phyloP scores from a whole-genome alignment of 345 rosid genomes.

The Pugionium dolabratum region DNA sequence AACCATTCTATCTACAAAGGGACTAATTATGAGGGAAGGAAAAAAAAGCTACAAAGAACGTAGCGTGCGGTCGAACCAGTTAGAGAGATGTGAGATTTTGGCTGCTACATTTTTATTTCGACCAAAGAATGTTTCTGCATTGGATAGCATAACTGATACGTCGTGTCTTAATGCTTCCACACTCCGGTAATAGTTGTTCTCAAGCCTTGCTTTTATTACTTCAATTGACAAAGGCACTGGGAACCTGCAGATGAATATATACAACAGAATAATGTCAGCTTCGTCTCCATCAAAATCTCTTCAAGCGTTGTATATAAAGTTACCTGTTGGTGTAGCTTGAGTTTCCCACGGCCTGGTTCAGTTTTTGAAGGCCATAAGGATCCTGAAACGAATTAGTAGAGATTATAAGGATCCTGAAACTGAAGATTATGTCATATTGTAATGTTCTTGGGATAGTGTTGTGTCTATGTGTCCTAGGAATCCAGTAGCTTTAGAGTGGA shows the following conservation, averaged over 20 bases:
- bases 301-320: conserved; percentile 12
- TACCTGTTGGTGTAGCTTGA: conserved; percentile 86
- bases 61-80: conserved; percentile 51
- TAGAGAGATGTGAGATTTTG: conserved; percentile 62
- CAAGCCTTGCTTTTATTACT: conserved; percentile 67
- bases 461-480: conserved; percentile 15
- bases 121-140: conserved; percentile 65
- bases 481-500: background rate
- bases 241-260: conserved; percentile 55
- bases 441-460: conserved; percentile 8
- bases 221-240: conserved; percentile 85
- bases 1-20: conserved; percentile 46
- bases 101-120: conserved; percentile 54
- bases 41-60: conserved; percentile 49
- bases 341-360: conserved; percentile 72
- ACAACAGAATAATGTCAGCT: conserved; percentile 12
- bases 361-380: conserved; percentile 67
- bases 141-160: conserved; percentile 59
- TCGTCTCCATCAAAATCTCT: conserved; percentile 14
- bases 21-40: conserved; percentile 4
- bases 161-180: conserved; percentile 80
- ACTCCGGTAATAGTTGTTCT: conserved; percentile 80
- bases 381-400: conserved; percentile 58
- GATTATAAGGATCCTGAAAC: conserved; percentile 75
- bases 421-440: conserved; percentile 17